Percentiles rank a stretch among this genome's conserved stretches.
These are phyloP conservation scores for Colletotrichum filicis DNA, from an alignment of 2,329 filamentous ascomycete species.

Conservation along the genomic window DNA sequence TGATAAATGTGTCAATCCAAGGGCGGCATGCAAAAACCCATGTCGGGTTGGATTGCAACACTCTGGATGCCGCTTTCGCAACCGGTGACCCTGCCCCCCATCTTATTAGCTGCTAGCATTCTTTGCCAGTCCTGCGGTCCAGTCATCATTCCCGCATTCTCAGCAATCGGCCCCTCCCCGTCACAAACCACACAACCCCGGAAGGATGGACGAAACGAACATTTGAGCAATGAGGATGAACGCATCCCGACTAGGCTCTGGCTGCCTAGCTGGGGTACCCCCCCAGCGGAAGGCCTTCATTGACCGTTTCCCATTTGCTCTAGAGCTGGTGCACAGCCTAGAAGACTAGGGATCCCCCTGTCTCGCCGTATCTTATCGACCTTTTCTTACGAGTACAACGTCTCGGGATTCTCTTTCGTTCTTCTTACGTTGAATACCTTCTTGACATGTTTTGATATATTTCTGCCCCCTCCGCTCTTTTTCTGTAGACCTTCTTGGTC, in stretches of 20 bases:
- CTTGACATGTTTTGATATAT: background rate
- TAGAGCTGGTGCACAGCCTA: background rate
- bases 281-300: background rate
- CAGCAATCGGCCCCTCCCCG: constrained; percentile 19
- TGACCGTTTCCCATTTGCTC: background rate
- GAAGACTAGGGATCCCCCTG: background rate
- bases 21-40: too few relatives aligned
- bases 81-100: background rate
- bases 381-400: background rate
- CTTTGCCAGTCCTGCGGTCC: background rate
- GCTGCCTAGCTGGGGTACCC: constrained; percentile 8
- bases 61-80: constrained; percentile 26
- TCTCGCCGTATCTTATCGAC: background rate
- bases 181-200: background rate
- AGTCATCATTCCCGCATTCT: background rate
- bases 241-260: constrained; percentile 4
- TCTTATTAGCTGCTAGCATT: too few relatives aligned
- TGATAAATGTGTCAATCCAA: background rate
- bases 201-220: background rate
- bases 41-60: background rate
- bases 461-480: background rate
- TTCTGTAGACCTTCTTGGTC: background rate
- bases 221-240: background rate
- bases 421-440: background rate
- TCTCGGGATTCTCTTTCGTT: background rate